A percentile compares a stretch with the other conserved stretches of the same genome.
Conservation (phyloP, 495 filamentous ascomycete genomes). For the Bacidia rubella region DNA sequence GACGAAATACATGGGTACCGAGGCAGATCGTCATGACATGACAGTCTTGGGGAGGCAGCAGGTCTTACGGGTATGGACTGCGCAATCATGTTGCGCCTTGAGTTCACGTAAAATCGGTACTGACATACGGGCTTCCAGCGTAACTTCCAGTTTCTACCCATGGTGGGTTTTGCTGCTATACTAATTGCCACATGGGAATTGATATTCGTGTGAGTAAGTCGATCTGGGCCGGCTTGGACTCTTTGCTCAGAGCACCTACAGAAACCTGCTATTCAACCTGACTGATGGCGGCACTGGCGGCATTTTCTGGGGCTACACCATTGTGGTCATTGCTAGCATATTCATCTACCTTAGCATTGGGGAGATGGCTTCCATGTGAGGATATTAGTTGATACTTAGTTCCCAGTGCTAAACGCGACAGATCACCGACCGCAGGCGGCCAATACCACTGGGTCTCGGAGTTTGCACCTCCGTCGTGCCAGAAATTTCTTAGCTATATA, state of each 20-base stretch:
- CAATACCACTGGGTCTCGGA: constrained; percentile 50
- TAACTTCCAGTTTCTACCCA: constrained; percentile 37
- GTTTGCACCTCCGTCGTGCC: constrained; percentile 37
- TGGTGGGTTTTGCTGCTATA: constrained; percentile 28
- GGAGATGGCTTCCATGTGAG: constrained; percentile 45
- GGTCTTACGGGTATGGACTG: constrained; percentile 11
- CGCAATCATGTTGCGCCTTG: neutral
- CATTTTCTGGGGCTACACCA: constrained; percentile 42
- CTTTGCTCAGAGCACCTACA: no score
- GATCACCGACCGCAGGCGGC: constrained; percentile 36
- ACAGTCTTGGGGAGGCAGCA: constrained; percentile 14
- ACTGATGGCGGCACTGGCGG: constrained; percentile 43
- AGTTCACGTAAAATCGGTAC: neutral
- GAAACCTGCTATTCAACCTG: constrained; percentile 31
- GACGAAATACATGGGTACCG: constrained; percentile 11
- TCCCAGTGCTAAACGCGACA: constrained; percentile 6
- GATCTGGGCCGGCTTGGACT: no score
- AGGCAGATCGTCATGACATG: constrained; percentile 17
- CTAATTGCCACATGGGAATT: constrained; percentile 18
- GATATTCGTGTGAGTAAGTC: constrained; percentile 11
- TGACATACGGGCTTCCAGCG: constrained; percentile 22
- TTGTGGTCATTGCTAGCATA: constrained; percentile 32
- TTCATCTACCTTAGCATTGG: constrained; percentile 39
- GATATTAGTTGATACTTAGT: neutral
- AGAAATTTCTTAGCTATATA: constrained; percentile 47